Conservation (phyloP, 2,329 filamentous ascomycete species). For the Fusarium secorum region DNA sequence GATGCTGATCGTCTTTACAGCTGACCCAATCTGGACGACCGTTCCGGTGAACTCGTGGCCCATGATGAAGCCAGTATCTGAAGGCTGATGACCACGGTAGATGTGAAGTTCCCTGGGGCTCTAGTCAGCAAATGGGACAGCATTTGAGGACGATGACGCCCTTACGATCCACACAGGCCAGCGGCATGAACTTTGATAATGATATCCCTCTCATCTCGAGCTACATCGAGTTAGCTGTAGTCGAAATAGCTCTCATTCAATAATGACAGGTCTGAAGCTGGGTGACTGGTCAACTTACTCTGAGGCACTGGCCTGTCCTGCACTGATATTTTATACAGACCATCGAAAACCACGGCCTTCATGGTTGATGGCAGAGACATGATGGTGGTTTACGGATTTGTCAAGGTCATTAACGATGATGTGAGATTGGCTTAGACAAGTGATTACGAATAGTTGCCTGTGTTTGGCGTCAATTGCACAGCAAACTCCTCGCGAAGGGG, state of each 20-base stretch:
- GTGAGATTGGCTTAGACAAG: background rate
- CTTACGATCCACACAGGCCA: constrained; percentile 86
- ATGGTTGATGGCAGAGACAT: constrained; percentile 64
- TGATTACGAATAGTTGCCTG: background rate
- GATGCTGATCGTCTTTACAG: constrained; percentile 72
- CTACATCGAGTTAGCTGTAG: constrained; percentile 43
- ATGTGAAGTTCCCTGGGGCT: constrained; percentile 79
- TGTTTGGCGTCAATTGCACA: background rate
- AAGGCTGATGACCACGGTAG: constrained; percentile 81
- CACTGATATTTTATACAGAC: constrained; percentile 75
- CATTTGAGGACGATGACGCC: background rate
- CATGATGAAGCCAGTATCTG: constrained; percentile 70
- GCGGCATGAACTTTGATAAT: constrained; percentile 85
- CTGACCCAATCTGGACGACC: constrained; percentile 71
- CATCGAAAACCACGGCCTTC: constrained; percentile 90
- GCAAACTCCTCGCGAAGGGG: background rate
- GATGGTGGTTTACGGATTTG: background rate
- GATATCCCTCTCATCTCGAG: constrained; percentile 76
- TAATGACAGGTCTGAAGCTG: background rate
- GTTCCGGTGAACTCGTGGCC: constrained; percentile 89
- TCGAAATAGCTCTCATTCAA: background rate
- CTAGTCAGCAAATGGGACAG: background rate
- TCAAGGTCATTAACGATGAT: background rate
- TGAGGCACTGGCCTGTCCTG: constrained; percentile 82
- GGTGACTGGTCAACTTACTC: constrained; percentile 45